Evolutionary conservation across 306 rosid genomes (phyloP).

Genomic region (Morella rubra): DNA sequence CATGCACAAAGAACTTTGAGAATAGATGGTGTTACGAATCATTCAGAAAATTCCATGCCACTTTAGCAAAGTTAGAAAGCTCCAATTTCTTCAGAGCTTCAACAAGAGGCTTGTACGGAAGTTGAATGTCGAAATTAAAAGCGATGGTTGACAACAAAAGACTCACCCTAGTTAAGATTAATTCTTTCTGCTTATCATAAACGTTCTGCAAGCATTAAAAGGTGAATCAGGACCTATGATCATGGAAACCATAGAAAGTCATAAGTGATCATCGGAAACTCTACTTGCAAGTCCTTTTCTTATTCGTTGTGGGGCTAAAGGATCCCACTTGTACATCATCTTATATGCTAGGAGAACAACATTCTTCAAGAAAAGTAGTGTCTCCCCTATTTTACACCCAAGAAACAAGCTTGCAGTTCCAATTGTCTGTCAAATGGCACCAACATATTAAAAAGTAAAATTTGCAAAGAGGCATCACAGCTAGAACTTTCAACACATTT

Average conservation of each 20-base stretch:
- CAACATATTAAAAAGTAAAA: neutral
- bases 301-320: slow-evolving; percentile 41
- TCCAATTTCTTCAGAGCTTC: slow-evolving; percentile 41
- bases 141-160: slow-evolving; percentile 44
- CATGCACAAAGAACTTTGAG: neutral
- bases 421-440: slow-evolving; percentile 39
- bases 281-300: slow-evolving; percentile 38
- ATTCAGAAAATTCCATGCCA: slow-evolving; percentile 57
- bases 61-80: slow-evolving; percentile 40
- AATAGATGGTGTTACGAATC: slow-evolving; percentile 38
- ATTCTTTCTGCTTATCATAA: slow-evolving; percentile 43
- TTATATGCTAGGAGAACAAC: slow-evolving; percentile 41
- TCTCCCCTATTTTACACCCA: slow-evolving; percentile 46
- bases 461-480: no score
- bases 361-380: slow-evolving; percentile 48
- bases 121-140: slow-evolving; percentile 45
- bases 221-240: neutral
- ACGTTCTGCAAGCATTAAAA: slow-evolving; percentile 34
- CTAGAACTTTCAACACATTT: no score
- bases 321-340: slow-evolving; percentile 40
- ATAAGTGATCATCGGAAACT: neutral
- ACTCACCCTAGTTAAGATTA: slow-evolving; percentile 42
- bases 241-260: neutral
- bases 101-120: slow-evolving; percentile 51
- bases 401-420: slow-evolving; percentile 47